Conservation (phyloP, 768 basidiomycete species). For the Cubamyces lactineus region DNA sequence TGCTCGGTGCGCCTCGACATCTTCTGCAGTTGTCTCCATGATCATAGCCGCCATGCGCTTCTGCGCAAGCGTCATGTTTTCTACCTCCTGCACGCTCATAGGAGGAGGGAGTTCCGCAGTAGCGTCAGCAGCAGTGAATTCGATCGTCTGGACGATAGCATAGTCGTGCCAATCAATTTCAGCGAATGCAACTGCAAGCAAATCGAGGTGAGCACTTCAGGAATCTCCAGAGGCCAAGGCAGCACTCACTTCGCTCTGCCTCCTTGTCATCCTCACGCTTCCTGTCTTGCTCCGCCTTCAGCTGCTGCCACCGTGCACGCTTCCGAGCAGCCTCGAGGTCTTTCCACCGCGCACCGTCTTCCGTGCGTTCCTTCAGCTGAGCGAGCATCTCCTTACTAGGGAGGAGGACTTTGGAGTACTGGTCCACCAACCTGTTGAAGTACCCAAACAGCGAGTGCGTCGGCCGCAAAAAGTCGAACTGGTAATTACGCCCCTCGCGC, state of each 20-base stretch:
- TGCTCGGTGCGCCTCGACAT: slow-evolving; percentile 81
- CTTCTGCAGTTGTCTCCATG: slow-evolving; percentile 91
- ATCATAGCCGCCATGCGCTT: slow-evolving; percentile 99
- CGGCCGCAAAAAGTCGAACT: slow-evolving; percentile 96
- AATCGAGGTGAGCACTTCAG: slow-evolving; percentile 5
- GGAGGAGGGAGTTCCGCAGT: slow-evolving; percentile 93
- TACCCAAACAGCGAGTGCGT: slow-evolving; percentile 95
- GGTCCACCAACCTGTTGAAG: slow-evolving; percentile 97
- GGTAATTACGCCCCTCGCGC: slow-evolving; percentile 92
- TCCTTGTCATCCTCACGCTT: slow-evolving; percentile 90
- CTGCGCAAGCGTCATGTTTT: slow-evolving; percentile 95
- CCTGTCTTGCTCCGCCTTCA: slow-evolving; percentile 83
- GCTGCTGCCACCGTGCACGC: slow-evolving; percentile 88
- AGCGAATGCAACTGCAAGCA: slow-evolving; percentile 76
- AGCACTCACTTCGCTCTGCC: slow-evolving; percentile 79
- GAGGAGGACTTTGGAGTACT: slow-evolving; percentile 89
- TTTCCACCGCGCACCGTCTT: slow-evolving; percentile 73
- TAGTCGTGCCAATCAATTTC: slow-evolving; percentile 99
- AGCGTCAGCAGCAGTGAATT: slow-evolving; percentile 93
- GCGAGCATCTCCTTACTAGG: slow-evolving; percentile 78
- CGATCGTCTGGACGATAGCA: slow-evolving; percentile 96
- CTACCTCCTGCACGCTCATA: slow-evolving; percentile 92
- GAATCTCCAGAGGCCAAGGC: background rate
- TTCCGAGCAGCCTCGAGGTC: slow-evolving; percentile 74
- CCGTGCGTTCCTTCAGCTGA: slow-evolving; percentile 64